phyloP scores from a whole-genome alignment of 225 moss, liverwort and hornwort genomes.

The Straminergon stramineum region DNA sequence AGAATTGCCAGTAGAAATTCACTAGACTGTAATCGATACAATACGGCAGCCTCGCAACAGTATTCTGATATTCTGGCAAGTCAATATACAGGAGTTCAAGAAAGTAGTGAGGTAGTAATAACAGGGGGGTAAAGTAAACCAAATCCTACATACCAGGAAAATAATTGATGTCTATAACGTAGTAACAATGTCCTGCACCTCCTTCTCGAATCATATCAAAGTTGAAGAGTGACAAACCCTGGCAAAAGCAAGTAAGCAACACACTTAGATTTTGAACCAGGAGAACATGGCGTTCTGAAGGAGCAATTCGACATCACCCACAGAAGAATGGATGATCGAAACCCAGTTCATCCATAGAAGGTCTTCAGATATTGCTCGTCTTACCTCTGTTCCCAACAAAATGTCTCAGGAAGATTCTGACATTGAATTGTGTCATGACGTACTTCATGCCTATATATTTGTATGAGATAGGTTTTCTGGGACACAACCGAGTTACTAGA shows the following conservation, averaged over 20 bases:
- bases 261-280: background rate
- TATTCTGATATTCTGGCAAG: background rate
- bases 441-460: background rate
- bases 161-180: slow-evolving; percentile 52
- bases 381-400: background rate
- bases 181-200: slow-evolving; percentile 36
- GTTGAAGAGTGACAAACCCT: slow-evolving; percentile 47
- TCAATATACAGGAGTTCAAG: background rate
- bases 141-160: slow-evolving; percentile 37
- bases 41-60: background rate
- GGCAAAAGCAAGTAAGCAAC: background rate
- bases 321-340: background rate
- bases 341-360: background rate
- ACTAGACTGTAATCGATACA: background rate
- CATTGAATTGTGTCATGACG: background rate
- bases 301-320: background rate
- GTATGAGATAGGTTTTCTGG: background rate
- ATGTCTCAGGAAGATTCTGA: background rate
- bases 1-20: background rate
- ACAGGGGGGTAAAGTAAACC: background rate
- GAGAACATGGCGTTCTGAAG: background rate
- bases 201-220: slow-evolving; percentile 47
- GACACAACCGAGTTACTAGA: background rate
- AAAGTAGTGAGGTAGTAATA: background rate
- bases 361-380: background rate